Evolutionary conservation across 345 rosid species (phyloP).

Genomic region (Clausena lansium): DNA sequence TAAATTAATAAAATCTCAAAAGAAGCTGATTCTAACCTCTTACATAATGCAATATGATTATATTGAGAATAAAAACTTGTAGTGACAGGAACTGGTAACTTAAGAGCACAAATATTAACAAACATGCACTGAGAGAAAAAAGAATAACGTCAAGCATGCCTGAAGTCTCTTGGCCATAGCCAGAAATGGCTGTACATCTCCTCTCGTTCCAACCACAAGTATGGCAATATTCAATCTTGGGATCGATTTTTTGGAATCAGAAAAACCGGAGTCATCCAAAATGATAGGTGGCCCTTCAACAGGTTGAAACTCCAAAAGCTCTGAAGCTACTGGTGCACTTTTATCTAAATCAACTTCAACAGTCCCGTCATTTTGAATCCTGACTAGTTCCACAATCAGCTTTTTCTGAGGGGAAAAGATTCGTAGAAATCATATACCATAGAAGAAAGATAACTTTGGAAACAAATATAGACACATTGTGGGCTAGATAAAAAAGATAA

Average conservation of each 20-base stretch:
- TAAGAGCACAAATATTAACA: constrained; percentile 6
- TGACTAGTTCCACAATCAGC: constrained; percentile 79
- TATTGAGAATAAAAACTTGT: not conserved
- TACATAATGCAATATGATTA: not conserved
- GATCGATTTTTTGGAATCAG: constrained; percentile 51
- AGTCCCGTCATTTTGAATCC: constrained; percentile 90
- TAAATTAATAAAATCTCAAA: not conserved
- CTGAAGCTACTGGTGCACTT: constrained; percentile 69
- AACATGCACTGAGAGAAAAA: not conserved
- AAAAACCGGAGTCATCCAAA: constrained; percentile 35
- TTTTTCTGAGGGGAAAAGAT: constrained; percentile 52
- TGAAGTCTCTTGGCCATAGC: constrained; percentile 98
- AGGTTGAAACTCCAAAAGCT: constrained; percentile 67
- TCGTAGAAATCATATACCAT: constrained; percentile 9
- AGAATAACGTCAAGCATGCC: constrained; percentile 38
- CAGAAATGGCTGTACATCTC: constrained; percentile 95
- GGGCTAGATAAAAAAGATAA: not conserved
- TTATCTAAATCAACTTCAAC: constrained; percentile 83
- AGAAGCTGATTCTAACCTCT: constrained; percentile 2
- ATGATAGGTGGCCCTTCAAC: constrained; percentile 43
- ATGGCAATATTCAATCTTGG: constrained; percentile 77
- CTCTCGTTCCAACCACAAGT: constrained; percentile 98
- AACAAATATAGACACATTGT: not conserved
- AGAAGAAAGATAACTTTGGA: constrained; percentile 1
- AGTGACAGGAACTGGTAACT: not conserved